Conservation (phyloP, 179 eudicot genomes). For the Spergularia azorica region DNA sequence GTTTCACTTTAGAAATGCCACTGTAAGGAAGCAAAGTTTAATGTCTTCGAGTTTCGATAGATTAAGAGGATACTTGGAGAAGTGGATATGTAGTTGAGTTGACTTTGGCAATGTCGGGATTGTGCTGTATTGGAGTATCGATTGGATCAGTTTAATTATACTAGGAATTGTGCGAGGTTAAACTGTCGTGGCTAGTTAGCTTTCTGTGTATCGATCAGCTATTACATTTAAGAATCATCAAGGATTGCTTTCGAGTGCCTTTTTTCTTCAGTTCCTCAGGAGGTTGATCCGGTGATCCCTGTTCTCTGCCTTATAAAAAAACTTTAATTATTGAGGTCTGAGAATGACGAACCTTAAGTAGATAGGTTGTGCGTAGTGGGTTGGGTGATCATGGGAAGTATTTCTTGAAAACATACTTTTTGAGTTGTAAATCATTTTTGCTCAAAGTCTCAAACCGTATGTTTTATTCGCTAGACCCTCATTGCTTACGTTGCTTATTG, state of each 20-base stretch:
- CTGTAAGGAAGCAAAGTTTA: background rate
- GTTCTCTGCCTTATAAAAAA: background rate
- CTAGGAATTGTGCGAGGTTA: background rate
- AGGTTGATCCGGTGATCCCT: background rate
- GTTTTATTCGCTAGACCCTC: background rate
- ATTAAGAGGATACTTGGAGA: background rate
- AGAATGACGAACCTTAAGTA: background rate
- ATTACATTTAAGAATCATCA: background rate
- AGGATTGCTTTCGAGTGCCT: background rate
- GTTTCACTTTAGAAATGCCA: background rate
- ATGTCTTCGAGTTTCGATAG: background rate
- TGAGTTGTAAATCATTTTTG: slow-evolving; percentile 6
- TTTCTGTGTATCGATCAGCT: background rate
- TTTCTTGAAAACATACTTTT: background rate
- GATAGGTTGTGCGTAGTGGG: background rate
- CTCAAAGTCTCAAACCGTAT: background rate
- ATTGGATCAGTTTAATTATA: background rate
- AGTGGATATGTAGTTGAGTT: slow-evolving; percentile 14
- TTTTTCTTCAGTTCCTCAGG: background rate
- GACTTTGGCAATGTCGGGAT: slow-evolving; percentile 11
- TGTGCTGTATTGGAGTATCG: background rate
- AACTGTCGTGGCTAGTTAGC: background rate
- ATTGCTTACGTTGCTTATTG: background rate
- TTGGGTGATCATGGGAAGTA: background rate
- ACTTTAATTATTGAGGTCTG: background rate